Conservation (phyloP, 805 yeast species). For the Metschnikowia koreensis region DNA sequence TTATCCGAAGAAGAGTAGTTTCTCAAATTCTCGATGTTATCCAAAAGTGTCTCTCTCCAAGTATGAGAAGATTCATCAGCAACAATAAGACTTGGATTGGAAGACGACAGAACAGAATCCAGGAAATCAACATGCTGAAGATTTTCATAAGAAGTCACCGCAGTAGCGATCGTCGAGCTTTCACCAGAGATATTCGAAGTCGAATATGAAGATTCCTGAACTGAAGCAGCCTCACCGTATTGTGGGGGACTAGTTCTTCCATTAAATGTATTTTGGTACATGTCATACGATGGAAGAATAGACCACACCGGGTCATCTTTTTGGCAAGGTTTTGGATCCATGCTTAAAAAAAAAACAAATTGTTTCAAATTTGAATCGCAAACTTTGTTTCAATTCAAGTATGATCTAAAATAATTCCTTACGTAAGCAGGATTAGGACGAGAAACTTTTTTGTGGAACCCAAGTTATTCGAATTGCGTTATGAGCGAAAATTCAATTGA, state of each 20-base stretch:
- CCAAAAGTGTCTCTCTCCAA: conserved; percentile 41
- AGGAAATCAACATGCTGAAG: neutral
- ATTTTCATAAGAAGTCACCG: conserved; percentile 1
- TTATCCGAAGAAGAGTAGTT: conserved; percentile 32
- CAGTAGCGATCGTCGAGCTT: conserved; percentile 1
- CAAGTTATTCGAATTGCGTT: too few species aligned
- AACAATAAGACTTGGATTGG: conserved; percentile 20
- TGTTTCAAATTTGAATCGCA: too few species aligned
- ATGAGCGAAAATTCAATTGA: too few species aligned
- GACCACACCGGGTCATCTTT: conserved; percentile 35
- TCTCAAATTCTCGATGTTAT: conserved; percentile 34
- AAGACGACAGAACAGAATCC: neutral
- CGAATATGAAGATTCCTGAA: conserved; percentile 8
- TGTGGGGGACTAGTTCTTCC: conserved; percentile 16
- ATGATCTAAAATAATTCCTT: too few species aligned
- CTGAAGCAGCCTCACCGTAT: conserved; percentile 12
- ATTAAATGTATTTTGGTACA: conserved; percentile 25
- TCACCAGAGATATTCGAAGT: conserved; percentile 3
- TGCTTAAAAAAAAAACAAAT: neutral
- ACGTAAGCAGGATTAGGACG: too few species aligned
- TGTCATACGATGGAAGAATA: conserved; percentile 41
- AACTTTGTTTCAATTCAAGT: too few species aligned
- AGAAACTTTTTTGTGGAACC: too few species aligned
- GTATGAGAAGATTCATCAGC: conserved; percentile 33
- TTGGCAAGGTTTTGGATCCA: conserved; percentile 7